phyloP scores from a whole-genome alignment of 1,284 basidiomycete genomes.

The Rhodofomes roseus region DNA sequence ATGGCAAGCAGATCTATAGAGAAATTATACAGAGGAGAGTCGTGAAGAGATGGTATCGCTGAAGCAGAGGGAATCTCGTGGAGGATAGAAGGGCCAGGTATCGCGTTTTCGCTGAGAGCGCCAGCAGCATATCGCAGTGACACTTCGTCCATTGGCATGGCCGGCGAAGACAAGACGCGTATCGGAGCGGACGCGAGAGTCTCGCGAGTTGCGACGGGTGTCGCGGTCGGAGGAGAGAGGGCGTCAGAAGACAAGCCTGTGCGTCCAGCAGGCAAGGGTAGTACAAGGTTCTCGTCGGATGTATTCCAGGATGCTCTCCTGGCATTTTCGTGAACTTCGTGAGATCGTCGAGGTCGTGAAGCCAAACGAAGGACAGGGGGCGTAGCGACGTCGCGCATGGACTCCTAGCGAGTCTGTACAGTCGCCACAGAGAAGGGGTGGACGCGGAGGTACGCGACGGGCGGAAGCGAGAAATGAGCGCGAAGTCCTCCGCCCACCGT shows the following conservation, averaged over 20 bases:
- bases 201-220: neutral
- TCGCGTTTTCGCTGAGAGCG: neutral
- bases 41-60: neutral
- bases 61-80: neutral
- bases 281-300: slow-evolving; percentile 11
- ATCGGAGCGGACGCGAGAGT: neutral
- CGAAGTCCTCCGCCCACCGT: neutral
- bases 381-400: slow-evolving; percentile 21
- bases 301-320: slow-evolving; percentile 19
- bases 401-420: slow-evolving; percentile 18
- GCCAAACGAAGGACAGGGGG: slow-evolving; percentile 22
- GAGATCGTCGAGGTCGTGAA: slow-evolving; percentile 25
- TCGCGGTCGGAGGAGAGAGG: neutral
- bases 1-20: slow-evolving; percentile 29
- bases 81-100: neutral
- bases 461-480: neutral
- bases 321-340: slow-evolving; percentile 15
- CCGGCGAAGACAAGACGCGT: neutral
- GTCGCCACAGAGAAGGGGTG: slow-evolving; percentile 10
- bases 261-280: slow-evolving; percentile 11
- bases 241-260: neutral
- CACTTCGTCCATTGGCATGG: neutral
- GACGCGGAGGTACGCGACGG: neutral
- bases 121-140: neutral
- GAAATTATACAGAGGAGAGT: slow-evolving; percentile 11